phyloP scores from a whole-genome alignment of 305 asterid species.

The Solanum hybrid region DNA sequence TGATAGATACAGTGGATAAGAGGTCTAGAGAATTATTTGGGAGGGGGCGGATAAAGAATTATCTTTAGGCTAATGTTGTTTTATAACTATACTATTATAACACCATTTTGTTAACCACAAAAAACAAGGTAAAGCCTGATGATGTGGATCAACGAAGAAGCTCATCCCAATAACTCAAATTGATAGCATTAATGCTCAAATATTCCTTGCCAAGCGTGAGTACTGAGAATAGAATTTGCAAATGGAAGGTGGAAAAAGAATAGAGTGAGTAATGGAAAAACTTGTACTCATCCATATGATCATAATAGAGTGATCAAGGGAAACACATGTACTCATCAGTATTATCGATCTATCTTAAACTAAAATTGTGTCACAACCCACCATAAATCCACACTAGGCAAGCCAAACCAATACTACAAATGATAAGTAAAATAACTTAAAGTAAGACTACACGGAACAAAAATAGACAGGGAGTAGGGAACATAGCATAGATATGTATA shows the following conservation, averaged over 20 bases:
- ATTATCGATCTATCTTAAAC: not conserved
- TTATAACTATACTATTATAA: not conserved
- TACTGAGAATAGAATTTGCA: not conserved
- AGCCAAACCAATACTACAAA: not conserved
- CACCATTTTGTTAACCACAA: not conserved
- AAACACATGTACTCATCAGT: not conserved
- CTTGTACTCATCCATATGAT: not conserved
- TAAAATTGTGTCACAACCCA: not conserved
- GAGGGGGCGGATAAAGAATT: not conserved
- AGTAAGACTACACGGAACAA: not conserved
- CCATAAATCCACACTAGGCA: too few species aligned
- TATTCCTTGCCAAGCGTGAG: not conserved
- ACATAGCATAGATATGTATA: not conserved
- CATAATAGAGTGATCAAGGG: not conserved
- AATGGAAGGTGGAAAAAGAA: not conserved
- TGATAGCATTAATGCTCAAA: not conserved
- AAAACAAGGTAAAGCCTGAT: not conserved
- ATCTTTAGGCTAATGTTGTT: not conserved
- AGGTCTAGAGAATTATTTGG: not conserved
- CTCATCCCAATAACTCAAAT: not conserved
- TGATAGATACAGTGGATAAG: not conserved
- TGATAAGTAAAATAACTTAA: not conserved
- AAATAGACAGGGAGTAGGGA: not conserved
- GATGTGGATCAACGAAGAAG: not conserved
- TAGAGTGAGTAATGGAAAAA: not conserved